Base-by-base conservation (phyloP, 2,329 filamentous ascomycete genomes). In the Epichloe sibirici region DNA sequence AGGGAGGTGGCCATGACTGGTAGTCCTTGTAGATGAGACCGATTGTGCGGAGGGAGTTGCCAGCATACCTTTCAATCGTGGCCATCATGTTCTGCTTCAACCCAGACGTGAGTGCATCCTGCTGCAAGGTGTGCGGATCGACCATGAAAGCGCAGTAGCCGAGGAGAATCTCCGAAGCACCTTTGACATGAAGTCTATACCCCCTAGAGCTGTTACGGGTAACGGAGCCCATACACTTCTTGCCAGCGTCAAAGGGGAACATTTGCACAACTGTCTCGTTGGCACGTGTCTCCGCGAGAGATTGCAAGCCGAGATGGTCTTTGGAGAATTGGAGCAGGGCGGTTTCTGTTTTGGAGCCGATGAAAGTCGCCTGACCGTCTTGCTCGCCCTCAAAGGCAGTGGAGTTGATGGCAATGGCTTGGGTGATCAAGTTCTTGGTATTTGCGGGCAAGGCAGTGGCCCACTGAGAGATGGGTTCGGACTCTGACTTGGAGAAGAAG, bases 1-100 rank as follows among this genome's bases (percentile, higher is more conserved):
- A n/a, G 7, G 38, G 4, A 4, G 89, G 89, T 35, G 90, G 90
- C 90, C 90, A 95, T 51, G 79, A 78, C 28, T 87, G 79, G 58
- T 93, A 94, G 60, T 95, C 90, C 53, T 83, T 85, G 69, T 89
- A 94, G 50, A 89, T 75, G 57, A 95, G 78, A 43, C 84, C 88
- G 59, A 95, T 94, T 1, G 90, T 94, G 57, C 90, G 81, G 34
- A 95, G 75, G 75, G 89, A 94, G 17, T 85, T 78, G 28, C 79
- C 81, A 9, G 90, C 90, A 64, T 95, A 95, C 46, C 76, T 78
- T 56, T 83, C 81, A 59, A 95, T 94, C 47, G 88, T 39, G 38
- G 38, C 38, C 38, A 39, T 39, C n/a, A 39, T 13, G 3, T 39
- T 39, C 38, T 74, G 71, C 55, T 81, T 76, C 17, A 69, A 69